Percentiles rank a stretch among this genome's conserved stretches.
Conservation (phyloP, 495 filamentous ascomycete genomes). For the Tuber borchii region DNA sequence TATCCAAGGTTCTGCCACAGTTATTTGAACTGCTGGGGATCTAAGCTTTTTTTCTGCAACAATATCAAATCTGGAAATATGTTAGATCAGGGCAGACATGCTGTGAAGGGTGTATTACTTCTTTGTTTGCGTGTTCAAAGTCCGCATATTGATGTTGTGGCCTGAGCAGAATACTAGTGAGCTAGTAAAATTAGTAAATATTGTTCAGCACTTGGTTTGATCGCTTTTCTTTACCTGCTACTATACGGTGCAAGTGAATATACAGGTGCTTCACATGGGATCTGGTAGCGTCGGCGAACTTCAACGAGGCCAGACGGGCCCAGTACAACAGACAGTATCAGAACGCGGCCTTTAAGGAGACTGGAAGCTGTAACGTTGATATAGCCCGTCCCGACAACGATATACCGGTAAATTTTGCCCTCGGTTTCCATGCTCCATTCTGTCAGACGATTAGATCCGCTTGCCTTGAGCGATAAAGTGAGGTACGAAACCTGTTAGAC, state of each 20-base stretch:
- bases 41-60: constrained; percentile 31
- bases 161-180: constrained; percentile 39
- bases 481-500: constrained; percentile 31
- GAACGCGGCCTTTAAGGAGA: constrained; percentile 30
- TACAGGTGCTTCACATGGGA: constrained; percentile 35
- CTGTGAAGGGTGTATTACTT: constrained; percentile 17
- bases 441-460: constrained; percentile 16
- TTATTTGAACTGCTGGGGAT: constrained; percentile 40
- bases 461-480: neutral
- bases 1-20: constrained; percentile 39
- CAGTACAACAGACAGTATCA: constrained; percentile 29
- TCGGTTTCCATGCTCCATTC: constrained; percentile 40
- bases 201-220: neutral
- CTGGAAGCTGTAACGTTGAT: constrained; percentile 29
- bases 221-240: constrained; percentile 24
- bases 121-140: constrained; percentile 29
- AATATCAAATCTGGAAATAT: constrained; percentile 24
- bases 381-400: constrained; percentile 37
- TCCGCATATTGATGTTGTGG: constrained; percentile 26
- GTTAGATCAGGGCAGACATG: constrained; percentile 6
- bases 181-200: constrained; percentile 12
- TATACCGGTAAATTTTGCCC: constrained; percentile 36
- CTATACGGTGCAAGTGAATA: constrained; percentile 40
- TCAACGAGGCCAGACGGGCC: constrained; percentile 29
- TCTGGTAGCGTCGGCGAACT: constrained; percentile 33